Conservation (phyloP, 2,329 filamentous ascomycete species). For the Aspergillus amoenus region DNA sequence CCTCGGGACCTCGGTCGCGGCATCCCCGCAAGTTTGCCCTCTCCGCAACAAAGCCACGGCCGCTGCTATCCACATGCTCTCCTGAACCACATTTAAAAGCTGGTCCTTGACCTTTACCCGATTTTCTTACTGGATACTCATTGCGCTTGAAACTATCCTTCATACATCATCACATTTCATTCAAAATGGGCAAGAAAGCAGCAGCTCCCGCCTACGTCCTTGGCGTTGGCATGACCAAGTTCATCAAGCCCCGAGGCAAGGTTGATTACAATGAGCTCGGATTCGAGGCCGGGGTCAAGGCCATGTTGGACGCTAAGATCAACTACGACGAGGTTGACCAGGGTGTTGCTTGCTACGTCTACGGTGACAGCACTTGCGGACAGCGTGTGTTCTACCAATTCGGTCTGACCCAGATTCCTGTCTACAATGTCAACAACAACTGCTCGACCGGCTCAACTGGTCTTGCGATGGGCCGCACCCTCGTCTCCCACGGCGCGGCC, state of each 20-base stretch:
- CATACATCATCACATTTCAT: slow-evolving; percentile 20
- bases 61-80: slow-evolving; percentile 6
- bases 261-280: slow-evolving; percentile 94
- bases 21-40: slow-evolving; percentile 25
- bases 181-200: slow-evolving; percentile 53
- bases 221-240: slow-evolving; percentile 98
- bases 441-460: slow-evolving; percentile 95
- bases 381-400: slow-evolving; percentile 99
- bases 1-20: slow-evolving; percentile 36
- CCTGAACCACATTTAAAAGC: slow-evolving; percentile 3
- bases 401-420: slow-evolving; percentile 92
- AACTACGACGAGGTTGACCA: slow-evolving; percentile 96
- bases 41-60: slow-evolving; percentile 8
- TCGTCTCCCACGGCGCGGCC: slow-evolving; percentile 76
- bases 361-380: slow-evolving; percentile 90
- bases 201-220: slow-evolving; percentile 74
- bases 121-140: neutral
- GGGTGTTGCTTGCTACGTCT: slow-evolving; percentile 96
- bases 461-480: slow-evolving; percentile 75
- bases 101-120: neutral
- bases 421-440: slow-evolving; percentile 99
- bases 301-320: slow-evolving; percentile 73
- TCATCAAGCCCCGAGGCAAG: slow-evolving; percentile 93
- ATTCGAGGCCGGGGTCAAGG: slow-evolving; percentile 88
- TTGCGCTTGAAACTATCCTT: neutral